These are phyloP conservation scores for Zoysia pacifica DNA, from an alignment of 176 grass and related monocot species.

Conservation along the genomic window DNA sequence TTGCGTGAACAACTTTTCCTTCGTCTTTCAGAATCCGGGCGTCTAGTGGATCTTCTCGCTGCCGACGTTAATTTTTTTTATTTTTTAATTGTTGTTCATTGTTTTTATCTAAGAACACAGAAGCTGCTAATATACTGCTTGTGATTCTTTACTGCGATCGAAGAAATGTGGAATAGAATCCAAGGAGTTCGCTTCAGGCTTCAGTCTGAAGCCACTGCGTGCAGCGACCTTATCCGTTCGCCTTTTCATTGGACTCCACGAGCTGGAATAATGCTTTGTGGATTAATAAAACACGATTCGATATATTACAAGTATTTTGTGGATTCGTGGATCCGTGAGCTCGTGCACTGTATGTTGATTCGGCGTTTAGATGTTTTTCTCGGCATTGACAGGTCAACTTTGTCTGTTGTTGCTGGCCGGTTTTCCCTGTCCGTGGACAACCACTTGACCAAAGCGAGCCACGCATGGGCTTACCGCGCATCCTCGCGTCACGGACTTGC, in stretches of 20 bases:
- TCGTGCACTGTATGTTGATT: neutral
- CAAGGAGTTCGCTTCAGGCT: neutral
- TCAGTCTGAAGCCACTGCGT: neutral
- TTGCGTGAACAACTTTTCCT: neutral
- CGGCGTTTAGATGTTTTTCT: neutral
- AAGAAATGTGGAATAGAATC: neutral
- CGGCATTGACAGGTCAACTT: neutral
- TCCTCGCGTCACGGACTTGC: neutral
- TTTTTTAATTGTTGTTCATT: too few species aligned
- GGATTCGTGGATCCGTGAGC: neutral
- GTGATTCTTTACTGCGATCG: neutral
- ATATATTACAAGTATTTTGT: too few species aligned
- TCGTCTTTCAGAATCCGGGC: too few species aligned
- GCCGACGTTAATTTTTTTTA: too few species aligned
- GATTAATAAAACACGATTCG: too few species aligned
- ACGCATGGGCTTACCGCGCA: neutral
- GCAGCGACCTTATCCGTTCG: conserved; percentile 14
- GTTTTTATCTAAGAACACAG: too few species aligned
- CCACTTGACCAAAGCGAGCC: neutral
- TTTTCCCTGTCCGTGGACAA: conserved; percentile 19
- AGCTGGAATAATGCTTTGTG: neutral
- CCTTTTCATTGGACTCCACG: neutral
- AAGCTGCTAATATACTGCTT: too few species aligned
- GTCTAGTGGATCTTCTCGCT: neutral
- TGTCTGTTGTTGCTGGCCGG: neutral